Base-by-base conservation (phyloP, 1,139 yeast species). In the Kluyveromyces sp. region DNA sequence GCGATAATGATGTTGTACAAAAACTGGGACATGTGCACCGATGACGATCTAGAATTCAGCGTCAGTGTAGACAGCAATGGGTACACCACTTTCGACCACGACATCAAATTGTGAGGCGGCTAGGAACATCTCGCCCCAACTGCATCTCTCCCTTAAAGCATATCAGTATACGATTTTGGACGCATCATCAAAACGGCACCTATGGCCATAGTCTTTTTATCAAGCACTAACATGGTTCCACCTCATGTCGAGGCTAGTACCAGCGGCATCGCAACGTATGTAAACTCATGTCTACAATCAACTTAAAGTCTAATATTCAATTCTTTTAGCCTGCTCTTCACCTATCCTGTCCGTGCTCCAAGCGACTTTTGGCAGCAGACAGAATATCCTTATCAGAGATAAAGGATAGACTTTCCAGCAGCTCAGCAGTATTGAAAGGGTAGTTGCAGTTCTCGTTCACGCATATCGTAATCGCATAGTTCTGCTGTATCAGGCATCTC, bases 21-120 rank as follows among this genome's bases (percentile, higher is more conserved):
- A 66, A 86, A 80, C 55, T 92, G 97, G 96, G 96, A 89, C 58
- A 85, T 87, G 77, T 83, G 92, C 44, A 92, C 97, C n/a, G 78
- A 81, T 47, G 97, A 92, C 58, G 97, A 92, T 63, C 77, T 89
- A 57, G 98, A 92, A 66, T 92, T 92, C 63, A 79, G 92, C 41
- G 94, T 87, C 42, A 65, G 68, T 48, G 58, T 64, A 9, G 57
- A 58, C 41, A 61, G 57, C 43, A 63, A 62, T 12, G 69, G 67
- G 33, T 66, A 60, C 22, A 59, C 65, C n/a, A 41, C 54, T 15
- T 58, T 57, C 41, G 50, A 45, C 30, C 25, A 40, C 26, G 39
- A 43, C 33, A 18, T 36, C 20, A 41, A 45, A 19, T n/a, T 42
- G 8, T 42, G 20, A 28, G 16, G n/a, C n/a, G 26, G 26, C 26